Percentiles rank a stretch among this genome's conserved stretches.
Conservation (phyloP, 371 early-diverging fungal genomes). For the Syncephalastrum contaminatum region DNA sequence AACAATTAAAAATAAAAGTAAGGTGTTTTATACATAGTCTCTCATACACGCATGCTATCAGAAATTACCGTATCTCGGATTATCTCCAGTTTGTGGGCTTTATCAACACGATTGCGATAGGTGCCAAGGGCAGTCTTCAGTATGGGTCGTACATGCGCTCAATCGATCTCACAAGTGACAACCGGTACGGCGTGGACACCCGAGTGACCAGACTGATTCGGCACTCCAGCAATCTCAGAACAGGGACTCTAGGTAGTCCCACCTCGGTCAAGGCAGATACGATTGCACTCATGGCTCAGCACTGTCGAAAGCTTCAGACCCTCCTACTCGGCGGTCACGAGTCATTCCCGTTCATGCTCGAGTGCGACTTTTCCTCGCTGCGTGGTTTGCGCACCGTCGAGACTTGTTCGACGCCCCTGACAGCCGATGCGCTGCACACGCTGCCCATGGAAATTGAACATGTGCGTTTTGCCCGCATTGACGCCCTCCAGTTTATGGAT, state of each 20-base stretch:
- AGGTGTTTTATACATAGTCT: neutral
- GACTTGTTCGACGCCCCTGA: conserved; percentile 13
- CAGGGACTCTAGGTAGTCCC: conserved; percentile 17
- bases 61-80: conserved; percentile 14
- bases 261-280: conserved; percentile 15
- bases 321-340: conserved; percentile 16
- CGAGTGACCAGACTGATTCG: conserved; percentile 14
- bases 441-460: conserved; percentile 7
- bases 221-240: conserved; percentile 10
- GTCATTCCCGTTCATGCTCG: conserved; percentile 22
- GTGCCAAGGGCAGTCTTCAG: conserved; percentile 1
- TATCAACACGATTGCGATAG: conserved; percentile 9
- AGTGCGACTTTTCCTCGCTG: conserved; percentile 19
- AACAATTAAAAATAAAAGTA: neutral
- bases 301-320: conserved; percentile 12
- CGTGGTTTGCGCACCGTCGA: conserved; percentile 6
- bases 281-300: conserved; percentile 6
- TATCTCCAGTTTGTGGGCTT: conserved; percentile 20
- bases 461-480: conserved; percentile 5
- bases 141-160: conserved; percentile 17
- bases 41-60: neutral
- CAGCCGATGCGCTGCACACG: conserved; percentile 6
- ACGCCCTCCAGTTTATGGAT: conserved; percentile 2
- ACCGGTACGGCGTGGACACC: conserved; percentile 19
- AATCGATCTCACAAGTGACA: conserved; percentile 14